Evolutionary conservation across 768 basidiomycete species (phyloP).

Genomic region (Psilocybe sp.): DNA sequence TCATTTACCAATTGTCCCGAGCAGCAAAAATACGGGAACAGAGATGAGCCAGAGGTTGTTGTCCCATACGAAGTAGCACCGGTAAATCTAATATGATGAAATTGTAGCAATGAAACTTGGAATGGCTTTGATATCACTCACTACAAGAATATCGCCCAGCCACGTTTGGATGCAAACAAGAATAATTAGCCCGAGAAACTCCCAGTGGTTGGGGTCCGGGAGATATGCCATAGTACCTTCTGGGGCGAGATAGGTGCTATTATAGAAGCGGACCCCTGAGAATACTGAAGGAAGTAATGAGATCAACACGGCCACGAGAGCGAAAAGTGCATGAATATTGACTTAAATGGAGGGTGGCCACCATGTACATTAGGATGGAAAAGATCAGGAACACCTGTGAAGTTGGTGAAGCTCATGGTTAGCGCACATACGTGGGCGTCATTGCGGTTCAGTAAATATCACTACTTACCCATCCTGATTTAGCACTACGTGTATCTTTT

Average conservation of each 20-base stretch:
- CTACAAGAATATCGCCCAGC: constrained; percentile 23
- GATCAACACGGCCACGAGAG: too few relatives aligned
- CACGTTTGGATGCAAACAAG: constrained; percentile 19
- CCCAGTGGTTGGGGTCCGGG: constrained; percentile 13
- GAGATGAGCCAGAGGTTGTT: constrained; percentile 17
- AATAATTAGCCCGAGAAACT: constrained; percentile 17
- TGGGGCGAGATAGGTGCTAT: constrained; percentile 11
- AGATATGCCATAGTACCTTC: constrained; percentile 12
- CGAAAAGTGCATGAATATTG: too few relatives aligned
- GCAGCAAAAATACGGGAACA: constrained; percentile 19
- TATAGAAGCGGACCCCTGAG: constrained; percentile 14
- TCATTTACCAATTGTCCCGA: constrained; percentile 17
- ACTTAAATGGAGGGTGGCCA: constrained; percentile 24
- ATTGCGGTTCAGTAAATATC: too few relatives aligned
- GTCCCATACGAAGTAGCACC: constrained; percentile 28
- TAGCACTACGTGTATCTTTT: background rate
- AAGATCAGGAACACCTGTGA: constrained; percentile 20
- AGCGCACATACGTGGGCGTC: background rate
- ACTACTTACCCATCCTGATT: background rate
- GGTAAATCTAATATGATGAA: constrained; percentile 19
- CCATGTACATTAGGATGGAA: constrained; percentile 21
- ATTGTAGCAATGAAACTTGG: too few relatives aligned
- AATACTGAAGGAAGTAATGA: background rate
- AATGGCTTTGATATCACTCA: constrained; percentile 3
- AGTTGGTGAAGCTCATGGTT: background rate